phyloP scores from a whole-genome alignment of 306 rosid genomes.

The Quercus mongolica region DNA sequence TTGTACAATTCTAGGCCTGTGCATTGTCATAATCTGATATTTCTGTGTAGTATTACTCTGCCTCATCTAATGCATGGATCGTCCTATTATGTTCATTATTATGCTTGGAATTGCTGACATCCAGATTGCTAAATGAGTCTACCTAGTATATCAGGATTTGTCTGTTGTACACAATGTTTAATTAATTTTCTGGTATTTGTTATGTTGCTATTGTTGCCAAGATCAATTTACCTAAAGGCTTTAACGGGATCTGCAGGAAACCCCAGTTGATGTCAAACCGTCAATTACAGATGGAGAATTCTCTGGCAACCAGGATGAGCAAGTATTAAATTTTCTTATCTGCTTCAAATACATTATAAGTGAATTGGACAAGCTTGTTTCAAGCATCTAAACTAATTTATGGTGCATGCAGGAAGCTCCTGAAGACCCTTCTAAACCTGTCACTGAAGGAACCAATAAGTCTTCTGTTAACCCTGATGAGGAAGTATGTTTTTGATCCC shows the following conservation, averaged over 20 bases:
- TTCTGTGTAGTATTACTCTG: background rate
- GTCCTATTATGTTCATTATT: background rate
- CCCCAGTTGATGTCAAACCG: conserved; percentile 74
- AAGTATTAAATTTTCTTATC: conserved; percentile 34
- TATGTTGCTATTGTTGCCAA: background rate
- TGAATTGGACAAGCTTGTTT: conserved; percentile 18
- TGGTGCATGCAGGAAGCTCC: conserved; percentile 52
- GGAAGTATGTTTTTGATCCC: conserved; percentile 43
- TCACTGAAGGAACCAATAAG: conserved; percentile 48
- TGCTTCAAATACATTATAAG: conserved; percentile 16
- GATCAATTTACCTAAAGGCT: conserved; percentile 13
- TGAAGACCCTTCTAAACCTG: conserved; percentile 47
- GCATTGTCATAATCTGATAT: background rate
- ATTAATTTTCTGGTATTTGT: background rate
- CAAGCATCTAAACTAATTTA: conserved; percentile 8
- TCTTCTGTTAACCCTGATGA: conserved; percentile 48
- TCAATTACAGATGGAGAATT: conserved; percentile 47
- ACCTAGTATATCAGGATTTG: background rate
- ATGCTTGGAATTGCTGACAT: background rate
- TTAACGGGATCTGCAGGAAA: conserved; percentile 55
- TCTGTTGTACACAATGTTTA: background rate
- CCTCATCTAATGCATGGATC: background rate
- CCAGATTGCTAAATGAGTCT: background rate
- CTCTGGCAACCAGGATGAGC: conserved; percentile 52
- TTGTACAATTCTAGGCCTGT: background rate